These are phyloP conservation scores for Globisporangium nunn DNA, from an alignment of 352 stramenopile genomes.

Conservation along the genomic window DNA sequence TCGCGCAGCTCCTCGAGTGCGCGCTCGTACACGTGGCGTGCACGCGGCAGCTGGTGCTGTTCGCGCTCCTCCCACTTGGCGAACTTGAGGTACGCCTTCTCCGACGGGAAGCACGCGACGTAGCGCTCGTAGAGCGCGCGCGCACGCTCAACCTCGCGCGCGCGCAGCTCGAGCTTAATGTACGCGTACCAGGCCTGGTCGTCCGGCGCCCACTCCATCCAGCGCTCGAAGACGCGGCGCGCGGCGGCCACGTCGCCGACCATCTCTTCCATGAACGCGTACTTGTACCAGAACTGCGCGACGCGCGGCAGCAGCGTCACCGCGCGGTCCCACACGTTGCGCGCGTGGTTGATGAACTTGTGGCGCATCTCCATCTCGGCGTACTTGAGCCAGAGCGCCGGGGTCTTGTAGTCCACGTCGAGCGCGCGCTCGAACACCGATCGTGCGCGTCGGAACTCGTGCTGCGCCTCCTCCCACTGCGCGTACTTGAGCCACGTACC, in stretches of 20 bases:
- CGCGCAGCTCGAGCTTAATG: constrained; percentile 97
- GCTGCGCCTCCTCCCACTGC: constrained; percentile 97
- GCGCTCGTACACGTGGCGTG: constrained; percentile 93
- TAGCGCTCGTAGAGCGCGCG: constrained; percentile 94
- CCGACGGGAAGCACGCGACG: constrained; percentile 84
- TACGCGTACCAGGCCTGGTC: constrained; percentile 98
- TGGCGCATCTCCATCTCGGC: constrained; percentile 99
- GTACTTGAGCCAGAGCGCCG: constrained; percentile 97
- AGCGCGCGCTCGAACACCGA: constrained; percentile 97
- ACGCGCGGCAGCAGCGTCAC: constrained; percentile 94
- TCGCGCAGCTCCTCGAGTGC: constrained; percentile 87
- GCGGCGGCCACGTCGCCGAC: constrained; percentile 92
- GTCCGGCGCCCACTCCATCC: constrained; percentile 97
- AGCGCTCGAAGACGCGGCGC: constrained; percentile 95
- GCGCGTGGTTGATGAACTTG: constrained; percentile 98
- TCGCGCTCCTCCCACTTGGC: constrained; percentile 97
- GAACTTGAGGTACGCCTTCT: constrained; percentile 96
- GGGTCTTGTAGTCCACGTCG: constrained; percentile 95
- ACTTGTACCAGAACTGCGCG: constrained; percentile 99
- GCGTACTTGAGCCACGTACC: constrained; percentile 99
- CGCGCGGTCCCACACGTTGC: constrained; percentile 93
- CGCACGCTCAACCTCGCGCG: constrained; percentile 78
- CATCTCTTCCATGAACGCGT: constrained; percentile 99
- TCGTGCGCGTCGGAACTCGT: constrained; percentile 95
- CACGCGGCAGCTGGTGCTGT: constrained; percentile 88